These are phyloP conservation scores for Castanopsis chinensis DNA, from an alignment of 306 rosid genomes.

Conservation along the genomic window DNA sequence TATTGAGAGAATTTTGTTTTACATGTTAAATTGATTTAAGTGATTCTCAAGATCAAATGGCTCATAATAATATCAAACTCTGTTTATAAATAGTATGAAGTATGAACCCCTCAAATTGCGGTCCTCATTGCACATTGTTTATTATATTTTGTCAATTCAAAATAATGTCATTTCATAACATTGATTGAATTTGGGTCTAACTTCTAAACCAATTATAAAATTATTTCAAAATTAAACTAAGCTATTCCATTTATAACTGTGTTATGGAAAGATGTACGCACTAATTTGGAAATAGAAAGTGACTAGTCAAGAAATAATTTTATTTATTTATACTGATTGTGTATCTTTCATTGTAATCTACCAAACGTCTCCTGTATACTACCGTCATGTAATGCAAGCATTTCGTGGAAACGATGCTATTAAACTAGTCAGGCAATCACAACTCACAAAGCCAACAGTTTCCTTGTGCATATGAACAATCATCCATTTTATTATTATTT, in stretches of 20 bases:
- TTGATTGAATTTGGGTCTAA: too few relatives aligned
- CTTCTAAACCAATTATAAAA: too few relatives aligned
- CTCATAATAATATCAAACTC: background rate
- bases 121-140: background rate
- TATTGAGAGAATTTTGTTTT: slow-evolving; percentile 23
- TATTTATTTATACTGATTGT: background rate
- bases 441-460: background rate
- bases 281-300: background rate
- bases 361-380: background rate
- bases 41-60: slow-evolving; percentile 19
- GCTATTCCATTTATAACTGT: too few relatives aligned
- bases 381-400: background rate
- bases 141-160: background rate
- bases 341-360: background rate
- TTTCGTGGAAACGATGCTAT: background rate
- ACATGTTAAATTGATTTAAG: slow-evolving; percentile 24
- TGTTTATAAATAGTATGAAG: background rate
- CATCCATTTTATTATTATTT: background rate
- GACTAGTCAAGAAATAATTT: background rate
- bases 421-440: background rate
- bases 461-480: background rate
- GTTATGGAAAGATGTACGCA: too few relatives aligned
- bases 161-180: background rate
- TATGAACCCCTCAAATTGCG: background rate
- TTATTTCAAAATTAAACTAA: too few relatives aligned